Conservation (phyloP, 2,329 filamentous ascomycete genomes). For the Nannizzia gypsea region DNA sequence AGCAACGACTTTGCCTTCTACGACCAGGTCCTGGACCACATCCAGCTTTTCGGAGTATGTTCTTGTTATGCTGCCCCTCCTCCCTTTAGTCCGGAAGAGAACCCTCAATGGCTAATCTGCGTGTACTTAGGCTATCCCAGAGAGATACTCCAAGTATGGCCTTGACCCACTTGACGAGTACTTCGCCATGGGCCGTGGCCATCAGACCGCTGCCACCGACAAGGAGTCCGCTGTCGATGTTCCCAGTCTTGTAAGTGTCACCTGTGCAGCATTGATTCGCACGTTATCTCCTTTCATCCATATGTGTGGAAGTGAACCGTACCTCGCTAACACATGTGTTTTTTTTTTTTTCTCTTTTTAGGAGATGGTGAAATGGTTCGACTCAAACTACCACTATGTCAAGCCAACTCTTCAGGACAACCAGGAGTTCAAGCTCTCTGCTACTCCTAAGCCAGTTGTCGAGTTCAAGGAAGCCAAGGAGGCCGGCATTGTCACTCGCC, state of each 20-base stretch:
- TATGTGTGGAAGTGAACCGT: neutral
- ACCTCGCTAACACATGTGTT: slow-evolving; percentile 21
- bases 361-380: slow-evolving; percentile 99
- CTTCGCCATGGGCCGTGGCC: slow-evolving; percentile 98
- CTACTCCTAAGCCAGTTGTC: slow-evolving; percentile 80
- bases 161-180: slow-evolving; percentile 88
- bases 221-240: slow-evolving; percentile 58
- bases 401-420: slow-evolving; percentile 96
- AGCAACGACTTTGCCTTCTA: slow-evolving; percentile 99
- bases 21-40: slow-evolving; percentile 94
- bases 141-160: slow-evolving; percentile 83
- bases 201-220: slow-evolving; percentile 65
- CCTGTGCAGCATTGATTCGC: neutral
- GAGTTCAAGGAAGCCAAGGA: slow-evolving; percentile 98
- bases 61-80: neutral
- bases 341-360: too few relatives aligned
- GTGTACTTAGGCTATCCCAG: slow-evolving; percentile 60
- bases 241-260: slow-evolving; percentile 53
- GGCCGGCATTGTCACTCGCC: slow-evolving; percentile 82
- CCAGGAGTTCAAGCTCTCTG: slow-evolving; percentile 84
- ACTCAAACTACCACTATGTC: slow-evolving; percentile 99
- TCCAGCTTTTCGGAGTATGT: slow-evolving; percentile 90
- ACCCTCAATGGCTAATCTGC: neutral
- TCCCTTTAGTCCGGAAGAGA: too few relatives aligned
- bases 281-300: neutral